phyloP scores from a whole-genome alignment of 805 yeast species.

The Kluyveromyces lactis region DNA sequence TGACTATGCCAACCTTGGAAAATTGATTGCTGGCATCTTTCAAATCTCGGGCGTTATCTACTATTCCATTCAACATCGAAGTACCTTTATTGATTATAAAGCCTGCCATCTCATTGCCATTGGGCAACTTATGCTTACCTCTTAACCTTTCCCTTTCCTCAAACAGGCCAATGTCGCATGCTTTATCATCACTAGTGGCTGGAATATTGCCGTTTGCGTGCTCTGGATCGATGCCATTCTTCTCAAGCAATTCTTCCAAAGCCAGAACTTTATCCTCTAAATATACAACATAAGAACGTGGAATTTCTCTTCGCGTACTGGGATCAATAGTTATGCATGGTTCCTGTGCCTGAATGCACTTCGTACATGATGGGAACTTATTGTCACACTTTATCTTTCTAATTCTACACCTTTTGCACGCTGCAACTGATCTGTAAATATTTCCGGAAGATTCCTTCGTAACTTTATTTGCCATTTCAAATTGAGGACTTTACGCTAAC shows the following conservation, averaged over 20 bases:
- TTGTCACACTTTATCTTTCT: constrained; percentile 59
- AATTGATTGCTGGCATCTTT: constrained; percentile 18
- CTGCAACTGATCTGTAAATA: constrained; percentile 62
- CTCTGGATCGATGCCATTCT: constrained; percentile 34
- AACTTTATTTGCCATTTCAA: constrained; percentile 2
- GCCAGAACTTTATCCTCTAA: constrained; percentile 55
- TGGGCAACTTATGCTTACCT: constrained; percentile 15
- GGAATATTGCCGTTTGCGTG: constrained; percentile 21
- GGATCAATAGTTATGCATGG: constrained; percentile 84
- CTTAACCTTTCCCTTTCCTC: constrained; percentile 12
- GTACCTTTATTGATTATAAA: constrained; percentile 21
- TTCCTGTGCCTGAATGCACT: constrained; percentile 50
- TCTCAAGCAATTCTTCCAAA: constrained; percentile 44
- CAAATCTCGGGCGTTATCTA: constrained; percentile 10
- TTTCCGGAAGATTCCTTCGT: constrained; percentile 13
- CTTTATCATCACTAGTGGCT: constrained; percentile 19
- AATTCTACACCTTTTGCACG: constrained; percentile 76
- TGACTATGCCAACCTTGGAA: constrained; percentile 18
- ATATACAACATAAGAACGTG: constrained; percentile 68
- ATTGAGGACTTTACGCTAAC: too few species aligned
- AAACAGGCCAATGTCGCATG: constrained; percentile 17
- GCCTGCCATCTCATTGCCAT: constrained; percentile 20
- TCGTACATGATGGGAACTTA: constrained; percentile 46
- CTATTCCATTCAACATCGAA: constrained; percentile 13
- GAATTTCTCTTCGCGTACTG: constrained; percentile 79